Conservation (phyloP, 2,329 filamentous ascomycete genomes). For the Neofusicoccum parvum region DNA sequence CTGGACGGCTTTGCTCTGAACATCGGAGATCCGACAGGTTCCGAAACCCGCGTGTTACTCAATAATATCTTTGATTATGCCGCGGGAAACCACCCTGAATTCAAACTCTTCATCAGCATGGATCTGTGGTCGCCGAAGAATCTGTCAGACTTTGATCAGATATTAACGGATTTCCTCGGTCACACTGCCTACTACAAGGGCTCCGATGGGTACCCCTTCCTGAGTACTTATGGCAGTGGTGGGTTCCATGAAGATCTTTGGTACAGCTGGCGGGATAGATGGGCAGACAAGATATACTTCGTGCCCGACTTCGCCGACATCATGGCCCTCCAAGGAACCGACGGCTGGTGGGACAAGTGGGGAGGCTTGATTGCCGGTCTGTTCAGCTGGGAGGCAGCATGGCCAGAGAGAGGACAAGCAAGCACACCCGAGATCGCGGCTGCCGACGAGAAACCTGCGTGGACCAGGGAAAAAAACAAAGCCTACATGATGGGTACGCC, state of each 20-base stretch:
- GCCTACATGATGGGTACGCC: slow-evolving; percentile 36
- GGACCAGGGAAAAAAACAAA: slow-evolving; percentile 31
- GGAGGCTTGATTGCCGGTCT: slow-evolving; percentile 38
- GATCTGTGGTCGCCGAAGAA: slow-evolving; percentile 1
- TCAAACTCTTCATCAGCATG: slow-evolving; percentile 8
- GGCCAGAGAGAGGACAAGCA: slow-evolving; percentile 28
- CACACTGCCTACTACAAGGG: background rate
- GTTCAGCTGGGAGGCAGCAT: slow-evolving; percentile 44
- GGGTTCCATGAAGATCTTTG: background rate
- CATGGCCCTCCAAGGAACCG: slow-evolving; percentile 35
- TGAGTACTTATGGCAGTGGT: background rate
- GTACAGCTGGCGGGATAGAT: background rate
- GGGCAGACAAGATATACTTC: slow-evolving; percentile 30
- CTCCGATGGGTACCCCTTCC: background rate
- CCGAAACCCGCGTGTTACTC: background rate
- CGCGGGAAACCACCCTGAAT: background rate
- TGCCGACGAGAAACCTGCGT: slow-evolving; percentile 28
- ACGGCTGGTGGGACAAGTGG: slow-evolving; percentile 36
- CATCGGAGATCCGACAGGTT: background rate
- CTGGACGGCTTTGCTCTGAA: slow-evolving; percentile 5
- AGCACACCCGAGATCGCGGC: slow-evolving; percentile 24
- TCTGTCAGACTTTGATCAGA: background rate
- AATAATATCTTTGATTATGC: slow-evolving; percentile 1
- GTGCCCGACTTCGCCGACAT: slow-evolving; percentile 33
- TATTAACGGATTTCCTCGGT: slow-evolving; percentile 3